Percentiles rank a stretch among this genome's conserved stretches.
phyloP scores from a whole-genome alignment of 495 filamentous ascomycete species.

The Viridothelium virens region DNA sequence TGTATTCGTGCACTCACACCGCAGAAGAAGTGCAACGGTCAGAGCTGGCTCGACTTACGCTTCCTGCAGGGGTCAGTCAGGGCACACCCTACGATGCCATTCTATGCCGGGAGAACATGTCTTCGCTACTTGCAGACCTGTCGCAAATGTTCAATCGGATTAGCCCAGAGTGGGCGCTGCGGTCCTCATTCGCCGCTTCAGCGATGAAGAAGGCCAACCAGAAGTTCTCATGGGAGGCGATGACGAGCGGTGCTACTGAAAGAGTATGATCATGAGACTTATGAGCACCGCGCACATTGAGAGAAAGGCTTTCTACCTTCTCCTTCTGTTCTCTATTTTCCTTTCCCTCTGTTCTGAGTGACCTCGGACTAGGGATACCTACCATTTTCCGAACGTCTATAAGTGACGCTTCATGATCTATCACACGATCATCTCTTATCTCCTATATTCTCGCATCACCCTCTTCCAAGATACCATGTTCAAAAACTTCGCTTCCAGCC shows the following conservation, averaged over 20 bases:
- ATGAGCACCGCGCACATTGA: neutral
- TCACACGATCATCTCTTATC: neutral
- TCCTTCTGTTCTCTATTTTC: neutral
- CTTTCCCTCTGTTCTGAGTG: neutral
- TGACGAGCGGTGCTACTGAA: neutral
- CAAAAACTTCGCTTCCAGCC: neutral
- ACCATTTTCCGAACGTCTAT: too few relatives aligned
- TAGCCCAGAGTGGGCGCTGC: constrained; percentile 6
- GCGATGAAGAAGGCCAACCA: constrained; percentile 9
- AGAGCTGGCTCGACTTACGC: constrained; percentile 1
- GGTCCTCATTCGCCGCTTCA: neutral
- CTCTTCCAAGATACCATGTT: constrained; percentile 1
- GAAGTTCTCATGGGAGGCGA: constrained; percentile 8
- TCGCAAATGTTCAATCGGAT: constrained; percentile 10
- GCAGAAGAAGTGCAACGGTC: neutral
- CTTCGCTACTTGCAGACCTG: neutral
- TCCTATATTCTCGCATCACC: neutral
- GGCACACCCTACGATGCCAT: constrained; percentile 5
- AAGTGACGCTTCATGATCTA: neutral
- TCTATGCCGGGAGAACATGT: constrained; percentile 7
- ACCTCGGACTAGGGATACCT: too few relatives aligned
- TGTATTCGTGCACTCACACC: neutral
- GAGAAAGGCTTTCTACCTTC: neutral
- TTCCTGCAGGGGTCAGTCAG: constrained; percentile 4
- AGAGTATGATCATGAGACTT: neutral